Percentiles rank a stretch among this genome's conserved stretches.
phyloP scores from a whole-genome alignment of 1,284 basidiomycete species.

The Vanrija humicola region DNA sequence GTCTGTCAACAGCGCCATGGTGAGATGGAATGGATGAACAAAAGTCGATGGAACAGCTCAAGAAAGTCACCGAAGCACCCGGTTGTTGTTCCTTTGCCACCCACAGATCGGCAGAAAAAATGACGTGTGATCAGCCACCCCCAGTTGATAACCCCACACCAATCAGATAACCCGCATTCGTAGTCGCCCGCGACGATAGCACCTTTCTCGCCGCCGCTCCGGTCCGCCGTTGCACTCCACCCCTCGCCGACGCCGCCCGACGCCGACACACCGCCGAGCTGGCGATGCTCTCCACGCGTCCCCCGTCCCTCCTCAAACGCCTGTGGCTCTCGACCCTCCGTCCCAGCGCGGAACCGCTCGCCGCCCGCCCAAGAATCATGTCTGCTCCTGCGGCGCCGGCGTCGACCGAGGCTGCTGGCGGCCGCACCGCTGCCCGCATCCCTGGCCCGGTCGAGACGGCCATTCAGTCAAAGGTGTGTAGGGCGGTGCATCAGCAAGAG shows the following conservation, averaged over 20 bases:
- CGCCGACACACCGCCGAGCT: background rate
- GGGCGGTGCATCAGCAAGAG: too few species aligned
- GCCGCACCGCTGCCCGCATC: slow-evolving; percentile 26
- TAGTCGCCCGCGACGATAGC: background rate
- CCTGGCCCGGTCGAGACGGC: slow-evolving; percentile 46
- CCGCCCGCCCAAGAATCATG: too few species aligned
- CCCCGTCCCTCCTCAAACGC: slow-evolving; percentile 22
- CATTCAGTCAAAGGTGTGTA: slow-evolving; percentile 44
- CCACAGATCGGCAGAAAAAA: background rate
- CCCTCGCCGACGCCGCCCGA: background rate
- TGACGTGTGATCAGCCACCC: background rate
- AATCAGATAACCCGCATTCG: background rate
- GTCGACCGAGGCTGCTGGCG: slow-evolving; percentile 2
- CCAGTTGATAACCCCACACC: too few species aligned
- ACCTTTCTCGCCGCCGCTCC: too few species aligned
- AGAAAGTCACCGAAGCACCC: too few species aligned
- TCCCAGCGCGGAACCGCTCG: background rate
- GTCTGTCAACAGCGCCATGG: slow-evolving; percentile 37
- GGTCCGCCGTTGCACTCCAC: background rate
- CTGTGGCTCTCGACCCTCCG: slow-evolving; percentile 20
- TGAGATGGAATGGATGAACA: background rate
- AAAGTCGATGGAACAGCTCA: background rate
- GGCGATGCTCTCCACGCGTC: slow-evolving; percentile 19
- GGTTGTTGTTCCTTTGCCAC: background rate
- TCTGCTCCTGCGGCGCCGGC: background rate